phyloP scores from a whole-genome alignment of 2,329 filamentous ascomycete genomes.

The Trichocomaceae sp. region DNA sequence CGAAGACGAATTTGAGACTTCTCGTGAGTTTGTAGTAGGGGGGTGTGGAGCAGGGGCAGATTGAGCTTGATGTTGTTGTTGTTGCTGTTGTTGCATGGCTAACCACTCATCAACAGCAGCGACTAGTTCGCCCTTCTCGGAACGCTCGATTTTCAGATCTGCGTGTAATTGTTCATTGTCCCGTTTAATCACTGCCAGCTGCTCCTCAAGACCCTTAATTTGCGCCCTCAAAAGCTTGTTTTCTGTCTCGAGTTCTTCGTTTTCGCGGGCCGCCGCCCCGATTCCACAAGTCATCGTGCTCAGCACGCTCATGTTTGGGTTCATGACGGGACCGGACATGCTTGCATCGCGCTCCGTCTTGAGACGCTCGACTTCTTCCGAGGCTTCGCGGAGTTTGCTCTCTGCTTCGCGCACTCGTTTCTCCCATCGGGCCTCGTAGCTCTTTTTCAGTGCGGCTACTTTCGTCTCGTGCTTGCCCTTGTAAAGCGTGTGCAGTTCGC shows the following conservation, averaged over 20 bases:
- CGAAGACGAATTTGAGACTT: slow-evolving; percentile 12
- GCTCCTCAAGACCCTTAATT: slow-evolving; percentile 66
- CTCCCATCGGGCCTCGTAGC: slow-evolving; percentile 80
- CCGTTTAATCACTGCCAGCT: slow-evolving; percentile 61
- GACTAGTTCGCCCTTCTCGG: slow-evolving; percentile 44
- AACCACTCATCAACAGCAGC: slow-evolving; percentile 43
- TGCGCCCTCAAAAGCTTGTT: slow-evolving; percentile 66
- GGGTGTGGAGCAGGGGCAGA: background rate
- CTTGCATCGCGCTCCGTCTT: slow-evolving; percentile 59
- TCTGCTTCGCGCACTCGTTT: slow-evolving; percentile 80
- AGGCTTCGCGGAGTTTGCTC: slow-evolving; percentile 59
- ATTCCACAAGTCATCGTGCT: slow-evolving; percentile 9
- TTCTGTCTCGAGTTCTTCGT: slow-evolving; percentile 60
- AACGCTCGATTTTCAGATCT: slow-evolving; percentile 50
- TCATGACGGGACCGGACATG: slow-evolving; percentile 50
- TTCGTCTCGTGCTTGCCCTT: slow-evolving; percentile 97
- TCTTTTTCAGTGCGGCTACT: slow-evolving; percentile 76
- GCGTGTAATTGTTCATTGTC: slow-evolving; percentile 61
- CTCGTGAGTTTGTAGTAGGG: slow-evolving; percentile 10
- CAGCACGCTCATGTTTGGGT: slow-evolving; percentile 41
- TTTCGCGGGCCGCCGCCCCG: slow-evolving; percentile 27
- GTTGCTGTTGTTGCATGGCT: slow-evolving; percentile 36
- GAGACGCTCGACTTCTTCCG: slow-evolving; percentile 68
- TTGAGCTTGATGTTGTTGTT: slow-evolving; percentile 15
- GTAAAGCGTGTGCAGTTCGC: slow-evolving; percentile 86